Conservation (phyloP, 495 filamentous ascomycete genomes). For the Evernia prunastri region DNA sequence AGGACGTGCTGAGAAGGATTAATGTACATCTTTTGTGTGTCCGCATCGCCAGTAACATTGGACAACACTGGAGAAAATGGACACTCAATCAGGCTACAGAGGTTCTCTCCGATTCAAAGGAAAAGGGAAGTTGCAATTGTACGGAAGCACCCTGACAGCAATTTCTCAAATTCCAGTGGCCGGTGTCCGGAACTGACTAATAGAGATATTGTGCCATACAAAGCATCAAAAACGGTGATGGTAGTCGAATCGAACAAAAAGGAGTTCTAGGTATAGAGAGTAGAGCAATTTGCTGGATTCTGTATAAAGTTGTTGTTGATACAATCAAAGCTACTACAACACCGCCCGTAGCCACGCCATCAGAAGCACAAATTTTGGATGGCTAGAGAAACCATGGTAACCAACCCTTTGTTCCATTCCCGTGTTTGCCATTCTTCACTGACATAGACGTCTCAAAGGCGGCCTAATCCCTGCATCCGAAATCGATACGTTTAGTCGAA, state of each 20-base stretch:
- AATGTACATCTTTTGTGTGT: background rate
- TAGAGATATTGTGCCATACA: background rate
- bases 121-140: background rate
- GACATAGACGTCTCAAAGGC: conserved; percentile 8
- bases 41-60: background rate
- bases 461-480: background rate
- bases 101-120: background rate
- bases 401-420: background rate
- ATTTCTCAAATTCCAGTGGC: background rate
- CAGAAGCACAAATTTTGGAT: conserved; percentile 8
- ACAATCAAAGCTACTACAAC: conserved; percentile 16
- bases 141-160: background rate
- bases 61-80: too few relatives aligned
- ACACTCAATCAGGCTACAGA: background rate
- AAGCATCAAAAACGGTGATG: background rate
- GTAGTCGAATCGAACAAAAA: background rate
- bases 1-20: background rate
- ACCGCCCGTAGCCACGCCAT: conserved; percentile 8
- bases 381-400: background rate
- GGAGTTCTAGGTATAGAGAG: background rate
- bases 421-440: background rate
- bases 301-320: conserved; percentile 14
- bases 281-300: conserved; percentile 9
- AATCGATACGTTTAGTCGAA: conserved; percentile 49
- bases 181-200: background rate